These are phyloP conservation scores for Aspergillus homomorphus DNA, from an alignment of 495 filamentous ascomycete genomes.

Conservation along the genomic window DNA sequence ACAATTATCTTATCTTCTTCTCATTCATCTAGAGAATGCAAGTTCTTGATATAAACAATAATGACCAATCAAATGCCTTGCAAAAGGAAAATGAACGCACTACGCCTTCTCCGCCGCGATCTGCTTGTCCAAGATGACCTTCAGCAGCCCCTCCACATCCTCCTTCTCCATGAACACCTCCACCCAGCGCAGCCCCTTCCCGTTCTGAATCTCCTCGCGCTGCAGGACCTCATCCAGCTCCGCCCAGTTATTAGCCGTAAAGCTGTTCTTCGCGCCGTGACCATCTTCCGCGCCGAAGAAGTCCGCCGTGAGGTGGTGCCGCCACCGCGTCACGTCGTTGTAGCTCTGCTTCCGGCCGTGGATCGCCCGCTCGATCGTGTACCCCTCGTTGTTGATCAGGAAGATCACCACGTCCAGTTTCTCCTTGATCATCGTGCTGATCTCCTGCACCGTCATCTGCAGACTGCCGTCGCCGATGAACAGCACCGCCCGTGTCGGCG, in stretches of 20 bases:
- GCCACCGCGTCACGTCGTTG: conserved; percentile 69
- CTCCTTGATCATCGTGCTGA: conserved; percentile 71
- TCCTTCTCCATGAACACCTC: conserved; percentile 47
- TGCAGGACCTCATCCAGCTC: conserved; percentile 36
- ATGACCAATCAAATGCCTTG: too few relatives aligned
- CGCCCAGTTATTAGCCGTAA: conserved; percentile 32
- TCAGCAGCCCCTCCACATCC: conserved; percentile 31
- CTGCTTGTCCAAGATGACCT: conserved; percentile 6
- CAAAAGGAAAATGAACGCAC: too few relatives aligned
- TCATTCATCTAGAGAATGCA: neutral
- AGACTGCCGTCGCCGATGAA: conserved; percentile 82
- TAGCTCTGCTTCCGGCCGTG: conserved; percentile 71
- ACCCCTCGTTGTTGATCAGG: conserved; percentile 68
- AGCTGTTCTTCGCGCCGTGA: conserved; percentile 24
- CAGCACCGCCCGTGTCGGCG: conserved; percentile 49
- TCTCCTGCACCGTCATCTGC: conserved; percentile 74
- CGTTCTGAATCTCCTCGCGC: conserved; percentile 31
- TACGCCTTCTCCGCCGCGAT: conserved; percentile 3
- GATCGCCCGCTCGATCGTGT: conserved; percentile 72
- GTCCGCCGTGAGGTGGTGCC: conserved; percentile 46
- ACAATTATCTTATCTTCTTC: neutral
- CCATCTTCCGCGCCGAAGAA: conserved; percentile 44
- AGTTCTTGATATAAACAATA: neutral
- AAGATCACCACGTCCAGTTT: conserved; percentile 65
- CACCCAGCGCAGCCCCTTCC: conserved; percentile 40